Base-by-base conservation (phyloP, 2,329 filamentous ascomycete species). In the Incumbomyces delicatus region DNA sequence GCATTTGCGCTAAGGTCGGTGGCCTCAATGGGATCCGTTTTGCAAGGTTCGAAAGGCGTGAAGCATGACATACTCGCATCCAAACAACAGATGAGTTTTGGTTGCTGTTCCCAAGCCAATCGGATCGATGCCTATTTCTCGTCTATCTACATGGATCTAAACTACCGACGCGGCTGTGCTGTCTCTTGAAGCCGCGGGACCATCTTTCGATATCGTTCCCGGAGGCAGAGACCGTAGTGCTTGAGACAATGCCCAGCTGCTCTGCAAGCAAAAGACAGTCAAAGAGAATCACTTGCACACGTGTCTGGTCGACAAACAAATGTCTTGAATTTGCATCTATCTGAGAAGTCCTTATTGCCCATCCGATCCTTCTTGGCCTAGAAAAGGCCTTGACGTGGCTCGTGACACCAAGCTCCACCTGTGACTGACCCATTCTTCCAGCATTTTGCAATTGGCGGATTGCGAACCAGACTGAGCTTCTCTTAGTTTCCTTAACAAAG, bases 271-370 rank as follows among this genome's bases (percentile, higher is more conserved):
- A 11, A 11, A 16, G 18, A 14, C 33, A 35, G 33, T 22, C 17
- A 29, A 38, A 29, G 14, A 31, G 13, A 30, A 38, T 45, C 13
- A 13, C 42, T 38, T 38, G 16, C 16, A 45, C 42, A 45, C 42
- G 32, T 45, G 33, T 45, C 42, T 20, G 34, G 42, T 45, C 34
- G 27, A 29, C 42, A 45, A 37, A 45, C 42, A 38, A 45, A 45
- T 45, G 33, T 45, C 33, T 45, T 10, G 42, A 44, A 35, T 31
- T 27, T 44, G 32, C 41, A 35, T 18, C 27, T 22, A 14, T 22
- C 12, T 35, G n/a, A 22, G 41, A 17, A 34, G n/a, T 20, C 20
- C 11, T 27, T 36, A 11, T 41, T 14, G 27, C 17, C 43, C 31
- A 7, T 10, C 33, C 17, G 29, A 38, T 46, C 16, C n/a, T 18